Percentiles rank a stretch among this genome's conserved stretches.
Conservation (phyloP, 495 filamentous ascomycete genomes). For the Lasiosphaeriaceae sp. region DNA sequence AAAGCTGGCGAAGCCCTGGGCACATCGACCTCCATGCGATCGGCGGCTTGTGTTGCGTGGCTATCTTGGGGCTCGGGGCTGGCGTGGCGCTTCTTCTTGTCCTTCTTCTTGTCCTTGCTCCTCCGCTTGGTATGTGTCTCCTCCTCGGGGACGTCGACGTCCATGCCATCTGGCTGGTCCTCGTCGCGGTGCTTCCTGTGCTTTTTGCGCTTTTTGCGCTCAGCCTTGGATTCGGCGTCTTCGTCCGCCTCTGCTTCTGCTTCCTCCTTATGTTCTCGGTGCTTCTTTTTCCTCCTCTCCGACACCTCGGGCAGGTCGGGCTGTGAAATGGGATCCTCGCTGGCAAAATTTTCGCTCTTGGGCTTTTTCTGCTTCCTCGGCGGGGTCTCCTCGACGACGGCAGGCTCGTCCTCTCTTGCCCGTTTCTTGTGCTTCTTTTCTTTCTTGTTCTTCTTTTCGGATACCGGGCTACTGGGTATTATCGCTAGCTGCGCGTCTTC, state of each 20-base stretch:
- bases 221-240: background rate
- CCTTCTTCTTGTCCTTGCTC: constrained; percentile 20
- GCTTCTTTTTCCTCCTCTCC: constrained; percentile 19
- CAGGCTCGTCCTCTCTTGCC: constrained; percentile 31
- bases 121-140: constrained; percentile 26
- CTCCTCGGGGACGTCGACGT: constrained; percentile 21
- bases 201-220: constrained; percentile 25
- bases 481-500: constrained; percentile 7
- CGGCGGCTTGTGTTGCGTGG: background rate
- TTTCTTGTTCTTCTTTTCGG: constrained; percentile 34
- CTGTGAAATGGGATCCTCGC: background rate
- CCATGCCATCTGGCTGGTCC: constrained; percentile 10
- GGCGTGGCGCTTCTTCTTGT: constrained; percentile 9
- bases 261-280: constrained; percentile 5
- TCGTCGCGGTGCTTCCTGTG: constrained; percentile 14
- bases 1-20: constrained; percentile 7
- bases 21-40: constrained; percentile 26
- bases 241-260: constrained; percentile 16
- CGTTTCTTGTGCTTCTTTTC: constrained; percentile 39
- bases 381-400: constrained; percentile 29
- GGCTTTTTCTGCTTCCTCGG: constrained; percentile 36
- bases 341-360: constrained; percentile 23
- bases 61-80: constrained; percentile 9
- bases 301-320: background rate
- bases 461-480: constrained; percentile 8